phyloP scores from a whole-genome alignment of 2,329 filamentous ascomycete genomes.

The Hortaea werneckii region DNA sequence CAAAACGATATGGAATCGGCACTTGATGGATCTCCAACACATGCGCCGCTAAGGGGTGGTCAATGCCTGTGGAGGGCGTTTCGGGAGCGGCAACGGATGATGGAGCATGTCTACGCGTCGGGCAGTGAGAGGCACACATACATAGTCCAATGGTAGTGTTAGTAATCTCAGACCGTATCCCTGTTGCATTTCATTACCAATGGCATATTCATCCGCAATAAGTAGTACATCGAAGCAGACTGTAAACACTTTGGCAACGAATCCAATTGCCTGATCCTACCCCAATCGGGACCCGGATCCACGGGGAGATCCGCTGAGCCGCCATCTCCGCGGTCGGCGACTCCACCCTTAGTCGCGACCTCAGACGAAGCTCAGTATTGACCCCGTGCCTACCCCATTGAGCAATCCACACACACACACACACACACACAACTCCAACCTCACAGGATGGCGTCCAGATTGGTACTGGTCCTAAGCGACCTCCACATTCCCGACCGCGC shows the following conservation, averaged over 20 bases:
- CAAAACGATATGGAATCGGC: neutral
- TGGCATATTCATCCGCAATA: no score
- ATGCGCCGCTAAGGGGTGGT: neutral
- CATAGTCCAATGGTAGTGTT: no score
- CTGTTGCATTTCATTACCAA: no score
- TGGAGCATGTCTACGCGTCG: neutral
- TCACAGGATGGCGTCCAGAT: constrained; percentile 61
- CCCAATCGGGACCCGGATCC: no score
- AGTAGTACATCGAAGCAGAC: no score
- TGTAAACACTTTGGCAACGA: no score
- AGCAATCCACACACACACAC: neutral
- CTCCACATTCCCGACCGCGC: constrained; percentile 89
- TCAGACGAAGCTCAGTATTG: neutral
- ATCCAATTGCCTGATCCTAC: no score
- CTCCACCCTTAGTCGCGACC: neutral
- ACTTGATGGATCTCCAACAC: neutral
- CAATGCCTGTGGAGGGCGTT: neutral
- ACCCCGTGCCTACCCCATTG: neutral
- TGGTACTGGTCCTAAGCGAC: constrained; percentile 86
- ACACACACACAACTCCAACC: neutral
- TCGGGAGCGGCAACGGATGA: neutral
- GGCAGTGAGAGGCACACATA: no score
- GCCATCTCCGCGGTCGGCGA: neutral
- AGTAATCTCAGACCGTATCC: no score
- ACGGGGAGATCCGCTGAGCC: neutral